Percentiles rank a stretch among this genome's conserved stretches.
phyloP scores from a whole-genome alignment of 257 asterid species.

The Anisodus tanguticus region DNA sequence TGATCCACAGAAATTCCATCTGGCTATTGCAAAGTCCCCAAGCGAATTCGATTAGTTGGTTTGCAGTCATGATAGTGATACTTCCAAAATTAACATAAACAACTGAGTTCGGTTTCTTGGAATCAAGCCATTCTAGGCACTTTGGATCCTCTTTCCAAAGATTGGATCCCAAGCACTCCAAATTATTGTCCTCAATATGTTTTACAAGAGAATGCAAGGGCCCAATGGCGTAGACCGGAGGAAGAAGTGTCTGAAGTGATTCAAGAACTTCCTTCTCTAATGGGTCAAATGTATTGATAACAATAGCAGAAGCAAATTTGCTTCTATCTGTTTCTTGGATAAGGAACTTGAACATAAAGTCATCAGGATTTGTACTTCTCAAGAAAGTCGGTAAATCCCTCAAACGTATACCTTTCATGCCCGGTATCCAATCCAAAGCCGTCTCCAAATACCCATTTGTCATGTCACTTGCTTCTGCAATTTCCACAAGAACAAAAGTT shows the following conservation, averaged over 20 bases:
- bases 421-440: conserved; percentile 30
- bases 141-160: conserved; percentile 31
- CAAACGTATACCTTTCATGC: conserved; percentile 35
- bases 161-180: conserved; percentile 24
- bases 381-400: conserved; percentile 30
- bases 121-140: conserved; percentile 34
- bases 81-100: conserved; percentile 36
- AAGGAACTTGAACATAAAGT: conserved; percentile 9
- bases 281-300: conserved; percentile 26
- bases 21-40: conserved; percentile 37
- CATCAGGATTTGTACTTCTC: conserved; percentile 31
- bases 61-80: conserved; percentile 25
- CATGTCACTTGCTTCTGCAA: conserved; percentile 17
- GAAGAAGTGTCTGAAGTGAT: conserved; percentile 20
- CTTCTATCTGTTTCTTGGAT: conserved; percentile 9
- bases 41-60: conserved; percentile 32
- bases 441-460: conserved; percentile 36
- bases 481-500: neutral
- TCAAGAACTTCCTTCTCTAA: conserved; percentile 24
- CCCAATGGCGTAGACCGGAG: conserved; percentile 19
- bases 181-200: neutral
- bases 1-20: conserved; percentile 33
- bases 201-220: conserved; percentile 25
- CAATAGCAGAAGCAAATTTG: conserved; percentile 22
- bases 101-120: conserved; percentile 19